Evolutionary conservation across 1,284 basidiomycete genomes (phyloP).

Genomic region (Neolentinus lepideus): DNA sequence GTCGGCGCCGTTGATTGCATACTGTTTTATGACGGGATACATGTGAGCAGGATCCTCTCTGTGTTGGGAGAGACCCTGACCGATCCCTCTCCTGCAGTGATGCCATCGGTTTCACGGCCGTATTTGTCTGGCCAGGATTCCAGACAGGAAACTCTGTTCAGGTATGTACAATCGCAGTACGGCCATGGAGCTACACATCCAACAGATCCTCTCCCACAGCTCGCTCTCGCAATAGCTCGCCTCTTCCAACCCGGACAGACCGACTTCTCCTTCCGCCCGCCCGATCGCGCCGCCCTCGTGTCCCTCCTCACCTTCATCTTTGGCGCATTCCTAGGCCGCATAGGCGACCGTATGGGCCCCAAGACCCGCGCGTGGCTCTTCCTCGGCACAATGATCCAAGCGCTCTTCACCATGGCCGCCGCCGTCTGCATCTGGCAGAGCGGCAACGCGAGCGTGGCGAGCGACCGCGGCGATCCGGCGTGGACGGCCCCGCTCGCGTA

Average conservation of each 20-base stretch:
- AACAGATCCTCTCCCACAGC: constrained; percentile 23
- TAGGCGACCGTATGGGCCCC: constrained; percentile 65
- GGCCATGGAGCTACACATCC: background rate
- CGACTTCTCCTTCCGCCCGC: constrained; percentile 58
- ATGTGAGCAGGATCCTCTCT: constrained; percentile 40
- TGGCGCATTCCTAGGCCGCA: constrained; percentile 66
- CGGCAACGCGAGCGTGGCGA: constrained; percentile 47
- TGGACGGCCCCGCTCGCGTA: constrained; percentile 67
- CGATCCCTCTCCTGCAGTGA: constrained; percentile 35
- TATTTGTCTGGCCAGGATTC: constrained; percentile 85
- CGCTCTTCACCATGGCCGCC: constrained; percentile 65
- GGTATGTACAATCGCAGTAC: constrained; percentile 23
- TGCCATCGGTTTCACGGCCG: constrained; percentile 70
- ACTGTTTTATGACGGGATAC: constrained; percentile 85
- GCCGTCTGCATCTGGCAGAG: constrained; percentile 64
- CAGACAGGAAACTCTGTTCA: constrained; percentile 75
- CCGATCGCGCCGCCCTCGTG: constrained; percentile 77
- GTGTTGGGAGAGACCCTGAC: background rate
- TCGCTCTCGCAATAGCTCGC: constrained; percentile 54
- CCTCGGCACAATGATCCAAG: constrained; percentile 64
- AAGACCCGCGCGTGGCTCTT: constrained; percentile 74
- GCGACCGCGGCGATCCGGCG: constrained; percentile 48
- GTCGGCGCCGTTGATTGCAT: constrained; percentile 58
- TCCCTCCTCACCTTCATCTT: constrained; percentile 69
- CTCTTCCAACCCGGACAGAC: constrained; percentile 46